phyloP scores from a whole-genome alignment of 345 rosid species.

The Aquilaria yunnanensis region DNA sequence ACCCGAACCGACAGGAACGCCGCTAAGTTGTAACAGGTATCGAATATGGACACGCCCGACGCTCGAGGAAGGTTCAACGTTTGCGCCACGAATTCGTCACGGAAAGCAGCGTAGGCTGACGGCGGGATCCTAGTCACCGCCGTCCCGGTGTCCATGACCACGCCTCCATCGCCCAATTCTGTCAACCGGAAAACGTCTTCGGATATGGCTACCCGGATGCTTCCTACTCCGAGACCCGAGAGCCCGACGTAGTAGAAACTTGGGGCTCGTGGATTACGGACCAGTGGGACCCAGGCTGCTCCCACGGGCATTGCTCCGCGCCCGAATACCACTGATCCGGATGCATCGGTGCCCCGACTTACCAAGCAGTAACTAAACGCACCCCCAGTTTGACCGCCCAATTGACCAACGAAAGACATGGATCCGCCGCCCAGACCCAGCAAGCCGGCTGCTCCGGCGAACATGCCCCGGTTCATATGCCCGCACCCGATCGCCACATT shows the following conservation, averaged over 20 bases:
- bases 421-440: constrained; percentile 89
- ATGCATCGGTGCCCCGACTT: constrained; percentile 55
- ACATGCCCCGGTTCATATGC: constrained; percentile 86
- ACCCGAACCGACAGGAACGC: constrained; percentile 84
- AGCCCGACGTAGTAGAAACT: constrained; percentile 84
- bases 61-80: constrained; percentile 78
- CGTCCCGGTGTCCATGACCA: constrained; percentile 97
- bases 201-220: constrained; percentile 45
- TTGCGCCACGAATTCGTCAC: constrained; percentile 56
- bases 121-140: constrained; percentile 87
- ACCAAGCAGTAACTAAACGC: constrained; percentile 91
- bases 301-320: constrained; percentile 75
- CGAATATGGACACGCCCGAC: constrained; percentile 73
- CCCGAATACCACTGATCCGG: constrained; percentile 83
- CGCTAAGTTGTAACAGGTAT: constrained; percentile 69
- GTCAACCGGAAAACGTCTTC: constrained; percentile 43
- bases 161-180: constrained; percentile 72
- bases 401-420: constrained; percentile 84
- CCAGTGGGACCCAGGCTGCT: constrained; percentile 84
- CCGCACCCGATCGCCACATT: constrained; percentile 96
- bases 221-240: constrained; percentile 82
- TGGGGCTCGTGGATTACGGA: constrained; percentile 68
- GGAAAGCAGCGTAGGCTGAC: constrained; percentile 58
- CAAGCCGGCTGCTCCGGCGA: constrained; percentile 88
- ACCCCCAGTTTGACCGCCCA: constrained; percentile 79